Conservation (phyloP, 2,329 filamentous ascomycete species). For the Ophiosphaerella korrae region DNA sequence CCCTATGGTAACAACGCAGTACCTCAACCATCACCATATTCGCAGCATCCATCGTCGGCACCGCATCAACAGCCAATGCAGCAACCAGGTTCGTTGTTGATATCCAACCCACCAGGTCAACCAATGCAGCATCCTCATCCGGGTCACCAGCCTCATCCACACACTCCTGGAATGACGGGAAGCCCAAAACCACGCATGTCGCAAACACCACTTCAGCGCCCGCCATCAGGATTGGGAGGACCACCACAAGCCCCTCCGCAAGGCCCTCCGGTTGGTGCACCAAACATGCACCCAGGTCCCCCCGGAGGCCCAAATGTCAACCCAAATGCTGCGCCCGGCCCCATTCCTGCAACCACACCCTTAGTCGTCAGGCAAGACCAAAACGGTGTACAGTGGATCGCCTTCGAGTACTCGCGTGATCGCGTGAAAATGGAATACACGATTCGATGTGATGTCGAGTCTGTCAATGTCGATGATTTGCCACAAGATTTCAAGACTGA, state of each 20-base stretch:
- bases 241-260: slow-evolving; percentile 48
- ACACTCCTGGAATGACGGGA: slow-evolving; percentile 65
- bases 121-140: slow-evolving; percentile 49
- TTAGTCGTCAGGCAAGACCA: slow-evolving; percentile 92
- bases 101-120: slow-evolving; percentile 57
- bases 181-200: slow-evolving; percentile 60
- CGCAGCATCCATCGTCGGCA: slow-evolving; percentile 59
- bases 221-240: slow-evolving; percentile 53
- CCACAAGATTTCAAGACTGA: slow-evolving; percentile 92
- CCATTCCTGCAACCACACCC: slow-evolving; percentile 94
- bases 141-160: slow-evolving; percentile 44
- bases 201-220: slow-evolving; percentile 61
- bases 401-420: slow-evolving; percentile 96
- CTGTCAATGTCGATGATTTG: slow-evolving; percentile 86
- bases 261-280: slow-evolving; percentile 48
- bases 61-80: slow-evolving; percentile 62
- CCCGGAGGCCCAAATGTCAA: slow-evolving; percentile 65
- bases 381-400: slow-evolving; percentile 98
- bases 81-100: slow-evolving; percentile 51
- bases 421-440: slow-evolving; percentile 99
- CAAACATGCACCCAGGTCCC: slow-evolving; percentile 48
- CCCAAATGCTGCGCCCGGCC: slow-evolving; percentile 89
- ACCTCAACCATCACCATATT: slow-evolving; percentile 63
- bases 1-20: slow-evolving; percentile 54
- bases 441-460: slow-evolving; percentile 96